Base-by-base conservation (phyloP, 257 asterid species). In the Capsicum pubescens region DNA sequence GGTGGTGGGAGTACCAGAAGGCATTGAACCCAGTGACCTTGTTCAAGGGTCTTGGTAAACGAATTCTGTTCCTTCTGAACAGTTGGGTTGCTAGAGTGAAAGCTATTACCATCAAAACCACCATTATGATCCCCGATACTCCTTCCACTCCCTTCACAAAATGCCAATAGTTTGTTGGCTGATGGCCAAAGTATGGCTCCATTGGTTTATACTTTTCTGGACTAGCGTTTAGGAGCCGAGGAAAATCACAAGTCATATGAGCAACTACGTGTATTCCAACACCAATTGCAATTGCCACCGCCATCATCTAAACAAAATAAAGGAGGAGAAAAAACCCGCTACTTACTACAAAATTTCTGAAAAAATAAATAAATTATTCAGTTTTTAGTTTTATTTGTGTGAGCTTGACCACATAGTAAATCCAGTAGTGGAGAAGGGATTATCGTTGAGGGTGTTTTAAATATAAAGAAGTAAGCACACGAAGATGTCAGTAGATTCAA, bases 1-100 rank as follows among this genome's bases (percentile, higher is more conserved):
- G 87, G 83, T 93, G 98, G 79, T 94, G 98, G 35, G 98, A 94
- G 61, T 94, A 94, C 98, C 98, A 94, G 60, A 94, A 94, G 66
- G 98, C 98, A 85, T 93, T 94, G 91, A 93, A 94, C 2, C 98
- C 98, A 9, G 98, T 87, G 35, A 94, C 87, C 15, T 92, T 93
- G 79, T 93, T 56, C 52, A 94, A 81, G 9, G 95, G 94, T 55
- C 85, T 91, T 3, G 97, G 98, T 7, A 94, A 58, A 2, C 86
- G 84, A 2, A 92, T 80, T 82, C 17, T 89, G 85, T 85, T 88
- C 58, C 98, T 88, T 72, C 97, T 89, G n/a, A 94, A 92, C 93
- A 88, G 91, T 15, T 95, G 95, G 6, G 92, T 90, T 72, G 98
- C 97, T 3, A 94, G 86, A 44, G 97, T 92, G 92, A 94, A 94